phyloP scores from a whole-genome alignment of 2,329 filamentous ascomycete genomes.

The Orbilia javanica region DNA sequence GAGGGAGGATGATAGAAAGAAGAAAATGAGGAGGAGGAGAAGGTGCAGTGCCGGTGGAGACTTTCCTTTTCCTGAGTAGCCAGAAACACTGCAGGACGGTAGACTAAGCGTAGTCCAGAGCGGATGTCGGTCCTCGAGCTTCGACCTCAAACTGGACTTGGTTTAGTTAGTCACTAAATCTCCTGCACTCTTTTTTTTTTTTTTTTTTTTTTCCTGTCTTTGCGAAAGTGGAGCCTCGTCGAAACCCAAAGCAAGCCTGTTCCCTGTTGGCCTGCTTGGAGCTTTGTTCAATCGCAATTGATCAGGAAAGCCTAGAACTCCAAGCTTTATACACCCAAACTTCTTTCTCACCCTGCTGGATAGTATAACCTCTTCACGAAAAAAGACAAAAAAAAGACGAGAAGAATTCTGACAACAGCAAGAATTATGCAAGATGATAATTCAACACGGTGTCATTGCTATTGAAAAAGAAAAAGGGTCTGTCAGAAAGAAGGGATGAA shows the following conservation, averaged over 20 bases:
- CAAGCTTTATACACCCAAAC: neutral
- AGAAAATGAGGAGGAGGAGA: neutral
- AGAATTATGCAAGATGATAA: no score
- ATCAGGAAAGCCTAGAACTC: neutral
- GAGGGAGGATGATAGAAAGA: neutral
- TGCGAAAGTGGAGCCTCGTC: slow-evolving; percentile 4
- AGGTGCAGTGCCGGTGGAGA: slow-evolving; percentile 32
- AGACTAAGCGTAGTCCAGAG: no score
- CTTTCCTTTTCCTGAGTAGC: slow-evolving; percentile 21
- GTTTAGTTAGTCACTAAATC: no score
- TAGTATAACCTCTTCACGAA: neutral
- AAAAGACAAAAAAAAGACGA: neutral
- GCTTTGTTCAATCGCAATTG: neutral
- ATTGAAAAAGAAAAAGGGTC: neutral
- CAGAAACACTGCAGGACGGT: no score
- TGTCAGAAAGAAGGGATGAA: slow-evolving; percentile 22
- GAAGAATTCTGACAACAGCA: no score
- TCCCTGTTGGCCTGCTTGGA: neutral
- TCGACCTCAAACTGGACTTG: neutral
- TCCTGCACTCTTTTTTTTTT: neutral
- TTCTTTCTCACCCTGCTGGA: no score
- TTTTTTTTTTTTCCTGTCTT: neutral
- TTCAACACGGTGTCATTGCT: slow-evolving; percentile 5
- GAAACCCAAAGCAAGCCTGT: neutral
- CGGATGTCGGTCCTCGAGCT: neutral